Percentiles rank a stretch among this genome's conserved stretches.
Evolutionary conservation across 108 stramenopile genomes (phyloP).

Genomic region (Fragilaria crotonensis): DNA sequence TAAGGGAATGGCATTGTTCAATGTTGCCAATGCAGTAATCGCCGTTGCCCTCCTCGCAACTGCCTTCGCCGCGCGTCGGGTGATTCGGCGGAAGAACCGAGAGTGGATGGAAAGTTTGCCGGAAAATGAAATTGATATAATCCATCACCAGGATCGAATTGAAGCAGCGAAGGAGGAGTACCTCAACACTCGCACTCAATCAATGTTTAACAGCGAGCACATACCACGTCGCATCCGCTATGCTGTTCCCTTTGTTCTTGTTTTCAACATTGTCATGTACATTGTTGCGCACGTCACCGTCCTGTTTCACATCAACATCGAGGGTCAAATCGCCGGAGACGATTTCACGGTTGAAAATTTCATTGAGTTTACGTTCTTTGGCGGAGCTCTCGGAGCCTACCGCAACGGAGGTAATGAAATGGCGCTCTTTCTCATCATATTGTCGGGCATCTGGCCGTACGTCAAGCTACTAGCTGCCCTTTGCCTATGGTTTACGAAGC

Average conservation of each 20-base stretch:
- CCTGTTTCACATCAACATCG: slow-evolving; percentile 42
- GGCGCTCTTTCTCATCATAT: slow-evolving; percentile 51
- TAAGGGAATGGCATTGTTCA: slow-evolving; percentile 16
- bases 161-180: slow-evolving; percentile 22
- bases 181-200: slow-evolving; percentile 33
- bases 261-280: slow-evolving; percentile 53
- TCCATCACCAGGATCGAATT: slow-evolving; percentile 19
- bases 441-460: slow-evolving; percentile 75
- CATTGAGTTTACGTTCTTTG: slow-evolving; percentile 50
- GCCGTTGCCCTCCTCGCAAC: slow-evolving; percentile 12
- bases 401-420: slow-evolving; percentile 57
- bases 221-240: slow-evolving; percentile 36
- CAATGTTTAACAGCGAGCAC: slow-evolving; percentile 27
- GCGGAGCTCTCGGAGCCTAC: slow-evolving; percentile 46
- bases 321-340: slow-evolving; percentile 49
- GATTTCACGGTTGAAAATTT: slow-evolving; percentile 40
- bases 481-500: slow-evolving; percentile 51
- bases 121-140: slow-evolving; percentile 8
- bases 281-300: slow-evolving; percentile 52
- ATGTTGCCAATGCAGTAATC: slow-evolving; percentile 23
- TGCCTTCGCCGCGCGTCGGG: slow-evolving; percentile 4
- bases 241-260: slow-evolving; percentile 43
- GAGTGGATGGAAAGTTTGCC: slow-evolving; percentile 23
- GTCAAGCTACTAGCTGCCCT: slow-evolving; percentile 48
- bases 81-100: slow-evolving; percentile 15